Base-by-base conservation (phyloP, 805 yeast species). In the Candida odintsovae region DNA sequence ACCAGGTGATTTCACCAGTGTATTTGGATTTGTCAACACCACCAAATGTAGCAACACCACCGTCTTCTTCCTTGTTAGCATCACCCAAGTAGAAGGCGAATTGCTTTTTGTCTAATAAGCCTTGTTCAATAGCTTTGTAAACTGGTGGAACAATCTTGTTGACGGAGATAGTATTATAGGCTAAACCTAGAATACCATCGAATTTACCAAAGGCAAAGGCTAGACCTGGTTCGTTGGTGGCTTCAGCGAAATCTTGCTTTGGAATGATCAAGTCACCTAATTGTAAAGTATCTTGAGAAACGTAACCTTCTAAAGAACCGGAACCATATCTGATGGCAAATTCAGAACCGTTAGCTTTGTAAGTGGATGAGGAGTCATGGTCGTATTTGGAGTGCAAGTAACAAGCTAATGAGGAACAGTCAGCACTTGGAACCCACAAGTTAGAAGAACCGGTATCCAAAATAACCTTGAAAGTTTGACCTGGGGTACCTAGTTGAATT, bases 191-290 rank as follows among this genome's bases (percentile, higher is more conserved):
- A 56, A 94, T 90, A 71, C 99, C 99, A 66, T 94, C 99, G 66
- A 94, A 94, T 71, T 94, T 92, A 68, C 97, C 99, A 69, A 94
- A 94, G 44, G 99, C 98, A 72, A 94, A 94, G 0, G 97, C 94
- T 56, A 94, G 78, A 47, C 99, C 99, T 38, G 98, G 98, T 75
- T 94, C 99, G 59, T 80, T 79, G 49, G 99, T 94, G 53, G 97
- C 92, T 76, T 94, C 99, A 50, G 96, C 98, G 64, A 94, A 94
- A 65, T 84, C 95, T 73, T 92, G 98, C 54, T 83, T 72, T 55
- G 90, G 85, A 62, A 94, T 90, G 46, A 73, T 69, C 70, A 94
- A 79, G 62, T 83, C 94, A 50, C 97, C 98, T 53, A 94, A 71
- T 50, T 78, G 72, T 58, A 94, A 70, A 39, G 82, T 72, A 65